Evolutionary conservation across 208 protist species (phyloP), one percentile per base, ranked within the genome.

Genomic region (Phytomonas francai): DNA sequence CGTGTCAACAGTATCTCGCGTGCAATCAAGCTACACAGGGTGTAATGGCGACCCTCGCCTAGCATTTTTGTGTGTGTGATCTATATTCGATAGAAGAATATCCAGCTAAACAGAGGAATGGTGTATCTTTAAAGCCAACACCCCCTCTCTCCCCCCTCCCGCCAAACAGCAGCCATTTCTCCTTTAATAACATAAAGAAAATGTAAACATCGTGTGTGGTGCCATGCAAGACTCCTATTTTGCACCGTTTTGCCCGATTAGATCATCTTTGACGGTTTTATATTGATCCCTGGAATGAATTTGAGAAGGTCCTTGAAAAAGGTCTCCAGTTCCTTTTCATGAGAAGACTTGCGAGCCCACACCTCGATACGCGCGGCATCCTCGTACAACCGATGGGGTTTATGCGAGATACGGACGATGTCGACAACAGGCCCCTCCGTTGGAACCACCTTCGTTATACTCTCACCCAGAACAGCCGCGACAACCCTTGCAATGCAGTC

Each of bases 341-440:
- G 54, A 3, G 72, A 49, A 33, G 54, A 79, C 33, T 88, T 70
- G 56, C 77, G 75, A 3, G 81, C 58, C 85, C 84, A 92, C 51
- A 95, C 77, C 59, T 95, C 89, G 32, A 95, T 76, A 3, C 77
- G 77, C 28, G 85, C 54, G 1, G 83, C 72, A 31, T 92, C 83
- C 49, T 77, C 79, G 72, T 87, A 84, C 28, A 87, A 73, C 8
- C 39, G 77, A 30, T 77, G 72, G 27, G 76, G 79, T 64, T 92
- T 93, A 65, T 89, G 89, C 2, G 85, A 71, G 54, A 95, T 78
- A 58, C 89, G 89, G 49, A 95, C 81, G 25, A 95, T 77, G 68
- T 89, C 84, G 22, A 76, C 81, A 19, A 79, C 67, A 30, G 36
- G 59, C 57, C 87, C 83, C 0, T 76, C 81, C 7, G 78, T 70